Evolutionary conservation across 768 basidiomycete genomes (phyloP).

Genomic region (Termitomyces sp.): DNA sequence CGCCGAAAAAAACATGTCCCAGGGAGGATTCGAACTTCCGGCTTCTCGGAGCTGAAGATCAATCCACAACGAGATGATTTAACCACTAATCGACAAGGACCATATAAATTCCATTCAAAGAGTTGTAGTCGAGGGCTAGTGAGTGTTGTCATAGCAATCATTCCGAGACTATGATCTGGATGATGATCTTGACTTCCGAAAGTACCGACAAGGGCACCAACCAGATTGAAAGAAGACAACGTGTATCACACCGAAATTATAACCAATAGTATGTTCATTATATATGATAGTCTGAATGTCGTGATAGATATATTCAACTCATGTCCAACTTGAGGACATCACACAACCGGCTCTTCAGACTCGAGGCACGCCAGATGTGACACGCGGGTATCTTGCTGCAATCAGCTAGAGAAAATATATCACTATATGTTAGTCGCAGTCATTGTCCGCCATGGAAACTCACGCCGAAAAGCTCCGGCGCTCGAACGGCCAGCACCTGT

Average conservation of each 20-base stretch:
- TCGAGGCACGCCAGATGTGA: conserved; percentile 52
- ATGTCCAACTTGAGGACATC: neutral
- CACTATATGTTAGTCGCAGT: neutral
- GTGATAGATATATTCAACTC: neutral
- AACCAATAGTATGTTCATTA: neutral
- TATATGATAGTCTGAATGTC: neutral
- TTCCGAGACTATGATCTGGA: too few species aligned
- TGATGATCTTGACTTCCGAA: too few species aligned
- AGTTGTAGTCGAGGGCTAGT: too few species aligned
- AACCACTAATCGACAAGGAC: conserved; percentile 16
- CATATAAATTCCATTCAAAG: too few species aligned
- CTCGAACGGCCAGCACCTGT: conserved; percentile 64
- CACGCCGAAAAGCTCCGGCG: conserved; percentile 65
- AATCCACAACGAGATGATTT: conserved; percentile 17
- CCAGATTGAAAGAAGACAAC: too few species aligned
- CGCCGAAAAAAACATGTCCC: conserved; percentile 13
- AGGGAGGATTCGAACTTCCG: conserved; percentile 24
- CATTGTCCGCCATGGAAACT: conserved; percentile 15
- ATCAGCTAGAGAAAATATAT: conserved; percentile 41
- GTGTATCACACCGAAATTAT: neutral
- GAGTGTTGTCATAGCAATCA: too few species aligned
- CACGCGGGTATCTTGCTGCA: conserved; percentile 60
- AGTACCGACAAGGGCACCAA: too few species aligned
- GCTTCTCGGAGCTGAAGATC: conserved; percentile 13
- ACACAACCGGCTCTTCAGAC: neutral